Evolutionary conservation across 805 yeast species (phyloP).

Genomic region (Cyberlindnera mississippiensis): DNA sequence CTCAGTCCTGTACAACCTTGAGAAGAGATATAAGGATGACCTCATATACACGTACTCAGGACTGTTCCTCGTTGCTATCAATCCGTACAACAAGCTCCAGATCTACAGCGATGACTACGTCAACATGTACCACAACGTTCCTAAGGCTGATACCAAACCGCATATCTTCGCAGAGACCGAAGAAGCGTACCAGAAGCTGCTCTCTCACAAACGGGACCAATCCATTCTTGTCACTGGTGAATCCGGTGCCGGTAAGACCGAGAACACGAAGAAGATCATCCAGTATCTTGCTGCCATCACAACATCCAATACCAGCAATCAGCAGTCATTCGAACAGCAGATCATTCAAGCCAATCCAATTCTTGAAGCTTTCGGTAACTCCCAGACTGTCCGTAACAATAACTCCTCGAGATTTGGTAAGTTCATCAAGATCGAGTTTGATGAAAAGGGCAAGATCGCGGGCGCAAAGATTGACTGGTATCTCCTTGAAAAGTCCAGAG

Average conservation of each 20-base stretch:
- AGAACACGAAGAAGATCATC: conserved; percentile 90
- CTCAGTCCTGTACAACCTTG: conserved; percentile 83
- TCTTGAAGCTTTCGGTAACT: conserved; percentile 93
- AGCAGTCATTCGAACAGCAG: conserved; percentile 64
- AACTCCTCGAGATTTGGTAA: conserved; percentile 97
- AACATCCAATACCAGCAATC: conserved; percentile 26
- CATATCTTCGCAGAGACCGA: conserved; percentile 92
- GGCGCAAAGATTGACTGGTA: conserved; percentile 97
- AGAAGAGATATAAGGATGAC: conserved; percentile 72
- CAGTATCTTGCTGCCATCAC: conserved; percentile 86
- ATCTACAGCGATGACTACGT: conserved; percentile 64
- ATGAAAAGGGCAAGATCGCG: conserved; percentile 54
- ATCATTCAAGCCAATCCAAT: conserved; percentile 94
- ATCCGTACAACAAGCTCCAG: conserved; percentile 77
- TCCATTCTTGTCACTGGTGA: conserved; percentile 97
- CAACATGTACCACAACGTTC: conserved; percentile 47
- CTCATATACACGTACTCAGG: conserved; percentile 93
- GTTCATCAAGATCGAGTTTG: conserved; percentile 83
- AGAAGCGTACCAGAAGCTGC: conserved; percentile 72
- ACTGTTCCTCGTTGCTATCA: conserved; percentile 88
- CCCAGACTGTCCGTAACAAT: conserved; percentile 90
- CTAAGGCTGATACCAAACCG: conserved; percentile 55
- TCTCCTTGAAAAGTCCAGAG: conserved; percentile 88
- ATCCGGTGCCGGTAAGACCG: conserved; percentile 98
- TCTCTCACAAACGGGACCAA: conserved; percentile 70